These are phyloP conservation scores for Suhomyces vadensis DNA, from an alignment of 805 yeast species.

Conservation along the genomic window DNA sequence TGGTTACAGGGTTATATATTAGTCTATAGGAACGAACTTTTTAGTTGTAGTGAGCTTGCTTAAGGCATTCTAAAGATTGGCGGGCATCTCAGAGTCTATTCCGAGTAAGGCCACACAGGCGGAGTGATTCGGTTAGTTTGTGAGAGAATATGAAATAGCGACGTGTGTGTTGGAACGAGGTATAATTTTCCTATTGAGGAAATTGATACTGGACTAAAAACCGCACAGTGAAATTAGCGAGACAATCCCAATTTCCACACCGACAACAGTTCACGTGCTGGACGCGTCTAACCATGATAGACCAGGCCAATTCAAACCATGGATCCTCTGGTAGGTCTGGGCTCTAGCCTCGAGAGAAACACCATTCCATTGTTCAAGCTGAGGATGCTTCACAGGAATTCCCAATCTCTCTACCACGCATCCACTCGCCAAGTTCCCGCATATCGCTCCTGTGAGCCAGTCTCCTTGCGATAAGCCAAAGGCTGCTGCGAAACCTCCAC, in stretches of 20 bases:
- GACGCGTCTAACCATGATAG: not conserved
- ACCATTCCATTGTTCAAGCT: constrained; percentile 60
- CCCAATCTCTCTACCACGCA: constrained; percentile 81
- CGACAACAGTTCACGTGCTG: not conserved
- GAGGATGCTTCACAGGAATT: constrained; percentile 47
- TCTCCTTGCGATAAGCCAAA: constrained; percentile 48
- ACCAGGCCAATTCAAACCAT: not conserved
- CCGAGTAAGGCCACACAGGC: not conserved
- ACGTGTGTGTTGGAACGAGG: not conserved
- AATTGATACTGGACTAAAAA: not conserved
- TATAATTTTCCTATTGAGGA: constrained; percentile 1
- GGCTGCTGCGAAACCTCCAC: constrained; percentile 53
- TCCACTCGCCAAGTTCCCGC: constrained; percentile 80
- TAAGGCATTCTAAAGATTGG: too few relatives aligned
- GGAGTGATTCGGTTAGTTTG: not conserved
- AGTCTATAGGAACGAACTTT: too few relatives aligned
- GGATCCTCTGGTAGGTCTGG: not conserved
- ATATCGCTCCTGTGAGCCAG: constrained; percentile 56
- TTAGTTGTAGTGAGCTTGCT: too few relatives aligned
- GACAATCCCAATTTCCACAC: too few relatives aligned
- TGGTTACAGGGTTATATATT: too few relatives aligned
- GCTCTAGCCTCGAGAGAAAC: constrained; percentile 41
- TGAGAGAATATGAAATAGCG: not conserved
- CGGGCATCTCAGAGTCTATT: too few relatives aligned
- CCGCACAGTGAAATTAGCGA: not conserved